These are phyloP conservation scores for Umbellularia californica DNA, from an alignment of 164 flowering plant genomes.

Conservation along the genomic window DNA sequence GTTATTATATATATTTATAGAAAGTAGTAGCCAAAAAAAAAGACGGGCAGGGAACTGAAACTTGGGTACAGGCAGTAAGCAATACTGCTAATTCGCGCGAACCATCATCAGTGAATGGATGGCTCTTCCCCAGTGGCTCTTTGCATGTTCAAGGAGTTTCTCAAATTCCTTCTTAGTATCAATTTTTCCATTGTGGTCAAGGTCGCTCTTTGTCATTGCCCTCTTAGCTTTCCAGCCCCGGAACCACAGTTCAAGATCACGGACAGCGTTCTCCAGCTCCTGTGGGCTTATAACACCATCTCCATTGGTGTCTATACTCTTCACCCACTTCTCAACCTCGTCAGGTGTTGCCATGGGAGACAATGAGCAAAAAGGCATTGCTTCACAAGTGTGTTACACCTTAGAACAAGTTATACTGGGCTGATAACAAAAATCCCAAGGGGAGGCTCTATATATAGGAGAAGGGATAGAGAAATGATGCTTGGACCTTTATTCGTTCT, in stretches of 20 bases:
- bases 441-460: no score
- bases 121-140: not conserved
- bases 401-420: not conserved
- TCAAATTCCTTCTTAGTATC: not conserved
- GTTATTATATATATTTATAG: not conserved
- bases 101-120: not conserved
- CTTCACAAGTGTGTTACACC: not conserved
- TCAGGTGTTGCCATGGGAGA: not conserved
- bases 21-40: not conserved
- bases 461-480: no score
- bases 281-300: not conserved
- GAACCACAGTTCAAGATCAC: not conserved
- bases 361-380: not conserved
- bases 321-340: not conserved
- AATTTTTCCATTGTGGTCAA: not conserved
- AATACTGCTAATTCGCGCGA: no score
- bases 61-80: not conserved
- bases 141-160: not conserved
- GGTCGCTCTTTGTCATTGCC: not conserved
- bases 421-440: not conserved
- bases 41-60: not conserved
- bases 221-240: not conserved
- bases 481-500: no score
- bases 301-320: not conserved
- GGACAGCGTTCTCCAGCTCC: not conserved